phyloP scores from a whole-genome alignment of 176 grass and related monocot genomes.

The Aegilops longissima region DNA sequence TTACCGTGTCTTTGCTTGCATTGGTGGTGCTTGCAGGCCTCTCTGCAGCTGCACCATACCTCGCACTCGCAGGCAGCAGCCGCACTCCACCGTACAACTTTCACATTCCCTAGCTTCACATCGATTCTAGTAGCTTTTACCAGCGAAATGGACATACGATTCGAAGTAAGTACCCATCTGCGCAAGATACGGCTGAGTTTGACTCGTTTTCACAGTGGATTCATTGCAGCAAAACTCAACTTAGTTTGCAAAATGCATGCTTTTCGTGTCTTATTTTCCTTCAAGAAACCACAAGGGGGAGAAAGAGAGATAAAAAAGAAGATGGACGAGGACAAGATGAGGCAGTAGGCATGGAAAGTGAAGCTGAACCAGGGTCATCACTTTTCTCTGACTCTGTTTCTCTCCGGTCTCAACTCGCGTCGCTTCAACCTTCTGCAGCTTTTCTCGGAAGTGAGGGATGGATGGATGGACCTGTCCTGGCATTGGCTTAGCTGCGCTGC shows the following conservation, averaged over 20 bases:
- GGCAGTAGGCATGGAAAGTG: not conserved
- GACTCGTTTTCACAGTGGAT: not conserved
- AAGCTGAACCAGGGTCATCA: not conserved
- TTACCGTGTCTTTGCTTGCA: not conserved
- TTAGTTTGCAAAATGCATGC: not conserved
- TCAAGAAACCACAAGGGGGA: not conserved
- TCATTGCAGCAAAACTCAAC: not conserved
- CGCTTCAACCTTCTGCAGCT: not conserved
- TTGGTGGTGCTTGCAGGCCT: not conserved
- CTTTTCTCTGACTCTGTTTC: not conserved
- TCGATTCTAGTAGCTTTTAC: not conserved
- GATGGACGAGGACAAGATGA: not conserved
- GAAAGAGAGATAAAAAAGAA: not conserved
- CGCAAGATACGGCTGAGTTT: not conserved
- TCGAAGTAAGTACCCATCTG: not conserved
- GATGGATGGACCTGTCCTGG: not conserved
- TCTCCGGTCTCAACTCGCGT: not conserved
- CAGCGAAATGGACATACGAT: not conserved
- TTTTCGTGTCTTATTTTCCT: not conserved
- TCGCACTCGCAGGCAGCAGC: not conserved
- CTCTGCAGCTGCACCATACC: not conserved
- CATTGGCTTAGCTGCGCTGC: not conserved
- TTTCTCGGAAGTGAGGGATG: conserved; percentile 14
- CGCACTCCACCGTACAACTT: not conserved
- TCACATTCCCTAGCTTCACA: not conserved